A percentile compares a stretch with the other conserved stretches of the same genome.
Evolutionary conservation across 2,329 filamentous ascomycete genomes (phyloP).

Genomic region (Leptographium lundbergii): DNA sequence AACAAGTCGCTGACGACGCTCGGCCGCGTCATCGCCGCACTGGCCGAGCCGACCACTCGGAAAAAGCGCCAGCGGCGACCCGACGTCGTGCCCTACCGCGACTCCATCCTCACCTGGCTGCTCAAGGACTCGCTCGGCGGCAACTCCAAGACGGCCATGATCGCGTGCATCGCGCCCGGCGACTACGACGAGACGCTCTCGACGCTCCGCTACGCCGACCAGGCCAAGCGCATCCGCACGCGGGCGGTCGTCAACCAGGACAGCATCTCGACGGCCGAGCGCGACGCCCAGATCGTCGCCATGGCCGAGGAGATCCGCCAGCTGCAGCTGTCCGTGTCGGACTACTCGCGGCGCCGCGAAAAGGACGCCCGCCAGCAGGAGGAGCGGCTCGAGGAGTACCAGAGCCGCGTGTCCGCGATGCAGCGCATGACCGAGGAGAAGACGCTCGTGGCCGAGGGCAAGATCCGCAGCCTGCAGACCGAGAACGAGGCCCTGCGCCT

Average conservation of each 20-base stretch:
- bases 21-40: constrained; percentile 85
- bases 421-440: constrained; percentile 94
- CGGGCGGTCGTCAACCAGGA: constrained; percentile 93
- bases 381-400: constrained; percentile 86
- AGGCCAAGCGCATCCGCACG: constrained; percentile 93
- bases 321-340: constrained; percentile 63
- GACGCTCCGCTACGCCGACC: constrained; percentile 91
- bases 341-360: constrained; percentile 53
- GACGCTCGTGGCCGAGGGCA: constrained; percentile 79
- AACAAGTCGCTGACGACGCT: constrained; percentile 97
- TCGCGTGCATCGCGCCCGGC: constrained; percentile 87
- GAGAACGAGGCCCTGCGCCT: constrained; percentile 83
- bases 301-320: constrained; percentile 92
- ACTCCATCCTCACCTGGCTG: constrained; percentile 74
- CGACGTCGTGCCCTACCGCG: constrained; percentile 67
- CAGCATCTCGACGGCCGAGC: constrained; percentile 78
- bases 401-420: constrained; percentile 78
- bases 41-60: constrained; percentile 52
- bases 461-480: constrained; percentile 79
- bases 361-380: constrained; percentile 61
- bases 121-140: constrained; percentile 92
- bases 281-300: constrained; percentile 83
- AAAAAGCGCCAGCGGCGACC: constrained; percentile 21
- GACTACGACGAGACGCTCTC: constrained; percentile 97
- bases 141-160: constrained; percentile 98